These are phyloP conservation scores for Fusarium compactum DNA, from an alignment of 2,329 filamentous ascomycete species.

Conservation along the genomic window DNA sequence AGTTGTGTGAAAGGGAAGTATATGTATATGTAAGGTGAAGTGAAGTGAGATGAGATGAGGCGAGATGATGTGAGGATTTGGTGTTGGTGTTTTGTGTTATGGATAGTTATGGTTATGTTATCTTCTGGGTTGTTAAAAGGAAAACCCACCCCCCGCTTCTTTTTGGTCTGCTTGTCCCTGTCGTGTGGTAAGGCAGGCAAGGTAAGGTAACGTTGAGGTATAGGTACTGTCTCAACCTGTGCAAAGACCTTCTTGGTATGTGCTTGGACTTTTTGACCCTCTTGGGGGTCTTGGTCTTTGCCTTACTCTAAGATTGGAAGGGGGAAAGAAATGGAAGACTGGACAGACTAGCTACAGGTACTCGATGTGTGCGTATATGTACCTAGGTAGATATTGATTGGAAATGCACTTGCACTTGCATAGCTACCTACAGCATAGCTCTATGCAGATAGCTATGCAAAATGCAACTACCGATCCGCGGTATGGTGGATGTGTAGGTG, in stretches of 20 bases:
- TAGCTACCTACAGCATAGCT: background rate
- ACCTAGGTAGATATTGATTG: background rate
- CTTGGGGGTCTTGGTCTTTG: background rate
- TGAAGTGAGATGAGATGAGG: background rate
- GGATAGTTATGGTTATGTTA: background rate
- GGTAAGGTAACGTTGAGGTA: background rate
- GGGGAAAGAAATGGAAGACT: background rate
- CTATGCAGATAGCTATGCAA: background rate
- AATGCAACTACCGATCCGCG: slow-evolving; percentile 15
- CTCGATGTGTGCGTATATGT: background rate
- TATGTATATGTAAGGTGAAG: background rate
- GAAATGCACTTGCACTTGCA: background rate
- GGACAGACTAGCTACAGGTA: background rate
- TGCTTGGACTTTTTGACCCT: background rate
- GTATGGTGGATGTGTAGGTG: background rate
- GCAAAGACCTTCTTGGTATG: slow-evolving; percentile 19
- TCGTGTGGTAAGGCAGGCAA: background rate
- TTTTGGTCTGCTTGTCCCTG: slow-evolving; percentile 22
- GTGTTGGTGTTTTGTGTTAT: slow-evolving; percentile 8
- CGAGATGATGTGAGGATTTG: background rate
- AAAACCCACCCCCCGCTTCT: slow-evolving; percentile 23
- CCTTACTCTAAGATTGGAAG: background rate
- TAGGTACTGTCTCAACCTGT: slow-evolving; percentile 12
- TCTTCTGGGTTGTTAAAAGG: slow-evolving; percentile 9
- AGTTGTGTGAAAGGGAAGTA: background rate